Evolutionary conservation across 1,139 yeast genomes (phyloP).

Genomic region (Candida pseudocylindracea): DNA sequence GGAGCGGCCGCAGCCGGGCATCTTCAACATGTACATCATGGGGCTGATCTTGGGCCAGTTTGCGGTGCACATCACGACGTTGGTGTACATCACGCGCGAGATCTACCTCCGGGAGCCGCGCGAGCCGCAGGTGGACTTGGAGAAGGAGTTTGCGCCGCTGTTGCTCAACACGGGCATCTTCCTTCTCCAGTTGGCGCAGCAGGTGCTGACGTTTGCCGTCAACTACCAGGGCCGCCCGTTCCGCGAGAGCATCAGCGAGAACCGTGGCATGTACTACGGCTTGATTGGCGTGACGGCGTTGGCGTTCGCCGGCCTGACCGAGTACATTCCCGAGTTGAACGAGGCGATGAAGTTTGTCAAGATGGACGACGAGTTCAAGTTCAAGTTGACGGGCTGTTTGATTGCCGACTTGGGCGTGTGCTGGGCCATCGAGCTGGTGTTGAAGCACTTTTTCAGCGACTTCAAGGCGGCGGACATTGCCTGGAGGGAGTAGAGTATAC

Average conservation of each 20-base stretch:
- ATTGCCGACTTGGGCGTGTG: slow-evolving; percentile 56
- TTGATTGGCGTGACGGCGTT: slow-evolving; percentile 75
- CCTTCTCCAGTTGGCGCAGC: slow-evolving; percentile 83
- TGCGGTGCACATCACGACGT: slow-evolving; percentile 70
- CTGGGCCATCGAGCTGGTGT: slow-evolving; percentile 56
- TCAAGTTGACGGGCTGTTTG: slow-evolving; percentile 53
- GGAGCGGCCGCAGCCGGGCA: slow-evolving; percentile 96
- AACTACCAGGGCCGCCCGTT: slow-evolving; percentile 96
- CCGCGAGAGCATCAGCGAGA: slow-evolving; percentile 74
- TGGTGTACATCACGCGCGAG: slow-evolving; percentile 64
- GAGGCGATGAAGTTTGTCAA: slow-evolving; percentile 83
- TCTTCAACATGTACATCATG: slow-evolving; percentile 86
- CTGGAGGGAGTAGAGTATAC: slow-evolving; percentile 10
- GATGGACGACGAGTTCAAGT: slow-evolving; percentile 55
- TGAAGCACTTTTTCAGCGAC: slow-evolving; percentile 78
- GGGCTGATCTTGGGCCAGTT: slow-evolving; percentile 95
- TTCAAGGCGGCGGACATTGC: slow-evolving; percentile 89
- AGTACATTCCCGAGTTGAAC: slow-evolving; percentile 83
- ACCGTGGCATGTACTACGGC: slow-evolving; percentile 96
- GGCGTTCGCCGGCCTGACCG: slow-evolving; percentile 85
- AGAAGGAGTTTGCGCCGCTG: slow-evolving; percentile 74
- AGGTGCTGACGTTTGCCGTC: slow-evolving; percentile 93
- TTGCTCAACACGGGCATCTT: slow-evolving; percentile 91
- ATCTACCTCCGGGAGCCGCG: slow-evolving; percentile 82
- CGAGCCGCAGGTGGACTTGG: slow-evolving; percentile 72